Conservation (phyloP, 768 basidiomycete genomes). For the Kwoniella mangroviensis region DNA sequence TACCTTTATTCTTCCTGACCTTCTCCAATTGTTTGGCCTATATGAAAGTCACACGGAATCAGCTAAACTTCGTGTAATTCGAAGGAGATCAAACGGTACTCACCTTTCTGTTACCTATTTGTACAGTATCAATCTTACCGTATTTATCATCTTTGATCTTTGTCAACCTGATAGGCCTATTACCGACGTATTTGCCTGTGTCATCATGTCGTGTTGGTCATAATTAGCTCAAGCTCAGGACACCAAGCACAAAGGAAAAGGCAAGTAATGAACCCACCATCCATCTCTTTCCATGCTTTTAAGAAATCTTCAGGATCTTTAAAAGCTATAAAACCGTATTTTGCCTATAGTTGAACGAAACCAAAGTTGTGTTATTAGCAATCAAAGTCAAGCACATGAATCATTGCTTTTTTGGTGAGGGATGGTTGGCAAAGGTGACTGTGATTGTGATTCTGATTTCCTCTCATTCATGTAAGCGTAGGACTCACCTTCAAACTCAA, state of each 20-base stretch:
- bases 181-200: slow-evolving; percentile 94
- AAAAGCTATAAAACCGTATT: slow-evolving; percentile 96
- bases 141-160: slow-evolving; percentile 81
- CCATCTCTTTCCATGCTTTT: slow-evolving; percentile 99
- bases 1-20: slow-evolving; percentile 81
- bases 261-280: slow-evolving; percentile 66
- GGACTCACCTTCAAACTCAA: slow-evolving; percentile 81
- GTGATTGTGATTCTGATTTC: not conserved
- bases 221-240: too few relatives aligned
- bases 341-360: slow-evolving; percentile 67
- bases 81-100: slow-evolving; percentile 13
- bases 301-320: slow-evolving; percentile 98
- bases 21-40: slow-evolving; percentile 81
- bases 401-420: too few relatives aligned
- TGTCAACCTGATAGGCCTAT: slow-evolving; percentile 92
- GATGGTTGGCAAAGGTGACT: too few relatives aligned
- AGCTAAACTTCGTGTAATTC: not conserved
- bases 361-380: too few relatives aligned
- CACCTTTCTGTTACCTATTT: slow-evolving; percentile 84
- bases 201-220: too few relatives aligned
- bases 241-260: not conserved
- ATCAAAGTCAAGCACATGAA: too few relatives aligned
- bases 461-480: not conserved
- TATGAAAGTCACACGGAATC: too few relatives aligned
- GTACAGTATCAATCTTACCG: slow-evolving; percentile 76